Percentiles rank a stretch among this genome's conserved stretches.
These are phyloP conservation scores for Kodamaea sagamina DNA, from an alignment of 805 yeast genomes.

Conservation along the genomic window DNA sequence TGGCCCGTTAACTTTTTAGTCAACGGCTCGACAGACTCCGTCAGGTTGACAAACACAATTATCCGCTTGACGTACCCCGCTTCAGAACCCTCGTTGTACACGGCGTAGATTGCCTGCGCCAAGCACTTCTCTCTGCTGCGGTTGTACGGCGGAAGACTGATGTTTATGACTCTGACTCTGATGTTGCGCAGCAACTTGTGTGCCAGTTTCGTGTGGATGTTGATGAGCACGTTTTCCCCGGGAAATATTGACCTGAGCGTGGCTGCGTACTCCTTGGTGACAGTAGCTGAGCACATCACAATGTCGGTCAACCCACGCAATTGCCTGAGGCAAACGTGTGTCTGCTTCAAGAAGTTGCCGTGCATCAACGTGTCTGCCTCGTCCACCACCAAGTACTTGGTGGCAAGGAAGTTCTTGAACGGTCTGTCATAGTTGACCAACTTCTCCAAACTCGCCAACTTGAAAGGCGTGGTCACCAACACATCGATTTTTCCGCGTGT, in stretches of 20 bases:
- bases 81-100: conserved; percentile 82
- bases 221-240: conserved; percentile 45
- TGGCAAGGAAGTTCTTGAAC: conserved; percentile 42
- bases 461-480: conserved; percentile 83
- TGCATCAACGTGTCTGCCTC: conserved; percentile 95
- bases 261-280: conserved; percentile 74
- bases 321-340: conserved; percentile 57
- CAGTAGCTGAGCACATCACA: conserved; percentile 86
- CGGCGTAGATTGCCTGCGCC: conserved; percentile 86
- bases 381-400: conserved; percentile 72
- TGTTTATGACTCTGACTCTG: conserved; percentile 73
- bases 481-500: conserved; percentile 62
- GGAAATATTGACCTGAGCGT: conserved; percentile 65
- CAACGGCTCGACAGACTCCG: conserved; percentile 59
- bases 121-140: conserved; percentile 83
- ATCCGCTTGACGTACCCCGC: conserved; percentile 73
- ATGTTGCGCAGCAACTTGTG: conserved; percentile 82
- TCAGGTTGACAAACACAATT: conserved; percentile 80
- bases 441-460: conserved; percentile 48
- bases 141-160: conserved; percentile 73
- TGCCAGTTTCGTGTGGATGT: conserved; percentile 76
- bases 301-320: conserved; percentile 57
- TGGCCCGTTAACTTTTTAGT: conserved; percentile 52
- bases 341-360: conserved; percentile 68
- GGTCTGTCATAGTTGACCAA: conserved; percentile 33